Conservation (phyloP, 1,284 basidiomycete species). For the Cystobasidiaceae sp. region DNA sequence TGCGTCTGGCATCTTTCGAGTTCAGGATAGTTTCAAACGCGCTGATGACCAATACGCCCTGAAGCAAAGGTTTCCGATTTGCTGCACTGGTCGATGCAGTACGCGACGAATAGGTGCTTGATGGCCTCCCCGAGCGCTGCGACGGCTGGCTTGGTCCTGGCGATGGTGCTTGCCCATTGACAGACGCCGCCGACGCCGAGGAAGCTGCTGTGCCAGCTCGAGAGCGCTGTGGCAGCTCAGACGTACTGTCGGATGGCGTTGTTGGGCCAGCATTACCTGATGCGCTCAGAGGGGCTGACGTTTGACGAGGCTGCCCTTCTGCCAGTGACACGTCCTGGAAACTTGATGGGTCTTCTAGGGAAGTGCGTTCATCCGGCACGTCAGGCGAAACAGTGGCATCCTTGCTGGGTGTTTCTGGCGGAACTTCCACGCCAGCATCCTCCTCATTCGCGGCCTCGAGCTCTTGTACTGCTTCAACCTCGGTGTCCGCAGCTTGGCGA, state of each 20-base stretch:
- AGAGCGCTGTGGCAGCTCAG: neutral
- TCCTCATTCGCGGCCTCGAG: neutral
- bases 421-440: neutral
- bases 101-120: constrained; percentile 24
- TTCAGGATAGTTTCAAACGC: constrained; percentile 80
- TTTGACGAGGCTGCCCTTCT: constrained; percentile 11
- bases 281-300: neutral
- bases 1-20: constrained; percentile 84
- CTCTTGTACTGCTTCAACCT: neutral
- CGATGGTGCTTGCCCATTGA: neutral
- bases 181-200: neutral
- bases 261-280: neutral
- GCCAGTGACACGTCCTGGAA: constrained; percentile 23
- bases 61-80: constrained; percentile 24
- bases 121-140: constrained; percentile 1
- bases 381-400: neutral
- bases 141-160: neutral
- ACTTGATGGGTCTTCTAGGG: constrained; percentile 4
- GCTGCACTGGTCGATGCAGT: constrained; percentile 21
- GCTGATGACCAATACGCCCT: constrained; percentile 58
- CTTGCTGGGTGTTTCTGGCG: constrained; percentile 19
- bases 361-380: neutral
- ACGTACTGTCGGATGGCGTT: neutral
- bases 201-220: neutral
- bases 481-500: neutral